A percentile compares a stretch with the other conserved stretches of the same genome.
These are phyloP conservation scores for Phlebiopsis flavidoalba DNA, from an alignment of 768 basidiomycete species.

Conservation along the genomic window DNA sequence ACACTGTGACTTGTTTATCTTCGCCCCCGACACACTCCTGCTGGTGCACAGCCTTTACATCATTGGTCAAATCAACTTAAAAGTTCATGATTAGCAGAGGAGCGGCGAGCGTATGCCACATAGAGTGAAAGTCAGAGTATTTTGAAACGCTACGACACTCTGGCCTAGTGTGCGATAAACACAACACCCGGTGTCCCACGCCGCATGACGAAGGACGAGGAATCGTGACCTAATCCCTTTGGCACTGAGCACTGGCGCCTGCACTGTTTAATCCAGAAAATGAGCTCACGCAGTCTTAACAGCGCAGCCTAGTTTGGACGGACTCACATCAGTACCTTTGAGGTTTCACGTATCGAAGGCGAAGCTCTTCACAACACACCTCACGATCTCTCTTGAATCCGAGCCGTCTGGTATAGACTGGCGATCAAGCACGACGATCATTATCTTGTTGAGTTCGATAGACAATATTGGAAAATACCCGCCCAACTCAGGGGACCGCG, in stretches of 20 bases:
- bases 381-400: conserved; percentile 28
- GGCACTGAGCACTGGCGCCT: background rate
- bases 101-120: conserved; percentile 5
- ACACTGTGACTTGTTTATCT: conserved; percentile 67
- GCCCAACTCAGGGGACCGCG: background rate
- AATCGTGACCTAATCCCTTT: background rate
- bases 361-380: conserved; percentile 41
- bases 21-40: conserved; percentile 19
- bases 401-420: conserved; percentile 34
- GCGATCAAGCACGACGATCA: conserved; percentile 53
- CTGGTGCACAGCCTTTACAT: conserved; percentile 29
- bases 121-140: conserved; percentile 35
- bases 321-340: conserved; percentile 16
- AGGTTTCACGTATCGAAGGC: conserved; percentile 44
- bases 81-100: conserved; percentile 26
- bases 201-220: background rate
- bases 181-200: no score
- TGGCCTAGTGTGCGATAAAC: conserved; percentile 14
- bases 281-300: no score
- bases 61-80: conserved; percentile 51
- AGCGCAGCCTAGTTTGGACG: conserved; percentile 40
- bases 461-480: conserved; percentile 23
- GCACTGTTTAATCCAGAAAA: background rate
- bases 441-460: conserved; percentile 52
- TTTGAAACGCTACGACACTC: conserved; percentile 43